phyloP scores from a whole-genome alignment of 2,329 filamentous ascomycete genomes.

The Pyrenophora seminiperda region DNA sequence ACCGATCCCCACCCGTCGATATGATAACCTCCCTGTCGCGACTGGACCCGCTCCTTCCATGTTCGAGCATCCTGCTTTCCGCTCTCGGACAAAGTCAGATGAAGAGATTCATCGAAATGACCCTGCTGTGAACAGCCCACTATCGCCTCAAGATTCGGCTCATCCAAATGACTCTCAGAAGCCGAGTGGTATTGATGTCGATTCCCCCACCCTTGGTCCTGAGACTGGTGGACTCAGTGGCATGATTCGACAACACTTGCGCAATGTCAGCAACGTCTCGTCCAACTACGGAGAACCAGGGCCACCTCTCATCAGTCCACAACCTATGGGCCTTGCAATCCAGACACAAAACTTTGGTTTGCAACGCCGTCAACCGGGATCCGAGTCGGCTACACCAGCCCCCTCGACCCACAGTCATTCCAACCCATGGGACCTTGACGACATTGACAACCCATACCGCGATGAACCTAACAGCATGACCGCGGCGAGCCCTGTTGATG shows the following conservation, averaged over 20 bases:
- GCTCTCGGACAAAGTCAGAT: constrained; percentile 39
- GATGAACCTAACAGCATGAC: constrained; percentile 45
- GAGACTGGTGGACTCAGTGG: constrained; percentile 70
- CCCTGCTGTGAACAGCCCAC: constrained; percentile 12
- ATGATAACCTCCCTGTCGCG: constrained; percentile 42
- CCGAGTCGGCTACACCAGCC: constrained; percentile 49
- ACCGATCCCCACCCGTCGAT: constrained; percentile 27
- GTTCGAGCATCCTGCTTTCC: constrained; percentile 46
- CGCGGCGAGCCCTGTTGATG: constrained; percentile 44
- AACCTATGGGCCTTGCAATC: constrained; percentile 47
- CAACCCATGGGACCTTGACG: constrained; percentile 62
- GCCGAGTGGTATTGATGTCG: constrained; percentile 48
- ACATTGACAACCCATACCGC: constrained; percentile 51
- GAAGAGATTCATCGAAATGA: constrained; percentile 17
- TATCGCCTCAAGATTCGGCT: constrained; percentile 14
- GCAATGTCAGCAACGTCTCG: constrained; percentile 79
- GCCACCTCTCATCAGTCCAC: constrained; percentile 51
- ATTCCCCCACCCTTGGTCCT: constrained; percentile 82
- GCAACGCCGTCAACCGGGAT: constrained; percentile 35
- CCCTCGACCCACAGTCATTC: constrained; percentile 58
- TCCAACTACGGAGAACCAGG: constrained; percentile 65
- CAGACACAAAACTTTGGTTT: constrained; percentile 40
- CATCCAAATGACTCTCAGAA: constrained; percentile 6
- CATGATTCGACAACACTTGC: constrained; percentile 82
- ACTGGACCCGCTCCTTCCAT: constrained; percentile 42